Evolutionary conservation across 257 asterid species (phyloP).

Genomic region (Penstemon newberryi): DNA sequence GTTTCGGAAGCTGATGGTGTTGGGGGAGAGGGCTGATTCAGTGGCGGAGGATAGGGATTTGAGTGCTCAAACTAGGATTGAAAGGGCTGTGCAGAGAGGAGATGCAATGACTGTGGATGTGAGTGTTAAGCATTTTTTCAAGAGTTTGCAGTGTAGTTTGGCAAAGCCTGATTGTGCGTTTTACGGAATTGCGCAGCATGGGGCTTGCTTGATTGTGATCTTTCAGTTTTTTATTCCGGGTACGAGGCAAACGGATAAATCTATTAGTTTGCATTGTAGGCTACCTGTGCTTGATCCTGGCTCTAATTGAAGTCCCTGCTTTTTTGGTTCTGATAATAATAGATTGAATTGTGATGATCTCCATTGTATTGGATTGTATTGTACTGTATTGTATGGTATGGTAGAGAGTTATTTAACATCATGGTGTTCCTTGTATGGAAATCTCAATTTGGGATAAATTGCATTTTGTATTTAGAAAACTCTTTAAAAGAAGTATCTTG

Average conservation of each 20-base stretch:
- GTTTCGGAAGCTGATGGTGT: slow-evolving; percentile 61
- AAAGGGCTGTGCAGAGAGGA: slow-evolving; percentile 66
- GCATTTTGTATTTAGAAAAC: too few species aligned
- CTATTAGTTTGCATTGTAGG: slow-evolving; percentile 81
- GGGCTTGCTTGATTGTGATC: slow-evolving; percentile 72
- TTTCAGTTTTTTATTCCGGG: slow-evolving; percentile 93
- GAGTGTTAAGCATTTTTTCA: slow-evolving; percentile 83
- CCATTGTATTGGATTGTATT: too few species aligned
- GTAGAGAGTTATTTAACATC: too few species aligned
- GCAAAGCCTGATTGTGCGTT: slow-evolving; percentile 88
- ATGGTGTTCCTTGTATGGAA: too few species aligned
- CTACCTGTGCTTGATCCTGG: slow-evolving; percentile 96
- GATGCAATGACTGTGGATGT: slow-evolving; percentile 85
- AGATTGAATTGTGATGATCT: too few species aligned
- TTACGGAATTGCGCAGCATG: slow-evolving; percentile 69
- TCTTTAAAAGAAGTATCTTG: too few species aligned
- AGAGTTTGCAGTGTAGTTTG: slow-evolving; percentile 72
- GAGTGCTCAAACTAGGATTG: slow-evolving; percentile 58
- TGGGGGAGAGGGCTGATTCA: slow-evolving; percentile 66
- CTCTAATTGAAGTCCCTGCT: slow-evolving; percentile 40
- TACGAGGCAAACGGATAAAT: slow-evolving; percentile 72
- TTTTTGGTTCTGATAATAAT: too few species aligned
- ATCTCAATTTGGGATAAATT: too few species aligned
- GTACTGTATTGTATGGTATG: too few species aligned
- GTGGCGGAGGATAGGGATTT: slow-evolving; percentile 42